phyloP scores from a whole-genome alignment of 1,284 basidiomycete genomes.

The Bjerkandera adusta region DNA sequence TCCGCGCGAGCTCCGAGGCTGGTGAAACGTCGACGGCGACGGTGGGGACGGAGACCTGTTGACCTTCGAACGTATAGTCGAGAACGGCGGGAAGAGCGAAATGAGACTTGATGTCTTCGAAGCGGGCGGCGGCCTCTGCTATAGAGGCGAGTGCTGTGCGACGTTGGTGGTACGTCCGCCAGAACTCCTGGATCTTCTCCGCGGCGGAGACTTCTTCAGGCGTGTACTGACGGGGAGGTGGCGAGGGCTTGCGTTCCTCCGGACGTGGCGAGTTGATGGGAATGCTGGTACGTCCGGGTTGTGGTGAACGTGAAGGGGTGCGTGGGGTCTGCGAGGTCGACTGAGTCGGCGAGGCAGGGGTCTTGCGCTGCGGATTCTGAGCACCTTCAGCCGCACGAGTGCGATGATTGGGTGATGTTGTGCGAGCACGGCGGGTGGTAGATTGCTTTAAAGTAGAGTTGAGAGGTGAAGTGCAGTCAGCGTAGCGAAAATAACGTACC shows the following conservation, averaged over 20 bases:
- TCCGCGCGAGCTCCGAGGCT: constrained; percentile 15
- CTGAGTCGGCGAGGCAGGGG: not conserved
- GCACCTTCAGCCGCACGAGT: not conserved
- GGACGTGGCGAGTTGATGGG: constrained; percentile 1
- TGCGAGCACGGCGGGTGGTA: constrained; percentile 13
- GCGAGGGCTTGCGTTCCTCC: constrained; percentile 3
- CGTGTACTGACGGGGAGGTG: constrained; percentile 10
- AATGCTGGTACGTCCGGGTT: not conserved
- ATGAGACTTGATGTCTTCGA: constrained; percentile 20
- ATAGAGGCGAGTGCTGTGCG: constrained; percentile 22
- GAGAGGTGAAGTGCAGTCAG: not conserved
- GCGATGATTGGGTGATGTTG: constrained; percentile 13
- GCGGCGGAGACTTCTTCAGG: constrained; percentile 24
- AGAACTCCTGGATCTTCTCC: constrained; percentile 27
- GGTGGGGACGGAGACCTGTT: constrained; percentile 16
- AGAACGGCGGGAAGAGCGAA: constrained; percentile 26
- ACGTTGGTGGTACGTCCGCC: constrained; percentile 20
- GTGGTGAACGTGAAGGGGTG: constrained; percentile 6
- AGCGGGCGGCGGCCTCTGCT: constrained; percentile 20
- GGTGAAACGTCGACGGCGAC: constrained; percentile 14
- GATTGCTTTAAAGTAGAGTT: constrained; percentile 1
- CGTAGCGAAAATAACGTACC: constrained; percentile 7
- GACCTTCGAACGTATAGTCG: constrained; percentile 20
- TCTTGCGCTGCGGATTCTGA: not conserved
- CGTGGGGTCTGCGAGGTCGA: constrained; percentile 5